phyloP scores from a whole-genome alignment of 108 stramenopile genomes.

The Cyclotella choctawhatcheeana region DNA sequence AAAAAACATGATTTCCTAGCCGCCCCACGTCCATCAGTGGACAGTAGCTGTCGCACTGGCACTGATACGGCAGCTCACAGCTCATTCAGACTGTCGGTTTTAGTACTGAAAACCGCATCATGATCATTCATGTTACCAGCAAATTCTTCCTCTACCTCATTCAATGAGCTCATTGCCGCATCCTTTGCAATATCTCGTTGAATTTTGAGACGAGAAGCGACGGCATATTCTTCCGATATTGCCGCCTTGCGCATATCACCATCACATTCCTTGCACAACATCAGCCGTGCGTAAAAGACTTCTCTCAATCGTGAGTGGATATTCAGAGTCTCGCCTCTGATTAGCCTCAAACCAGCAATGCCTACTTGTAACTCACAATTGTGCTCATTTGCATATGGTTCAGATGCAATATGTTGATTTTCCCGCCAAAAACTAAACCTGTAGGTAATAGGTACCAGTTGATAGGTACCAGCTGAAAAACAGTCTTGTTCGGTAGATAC shows the following conservation, averaged over 20 bases:
- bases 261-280: slow-evolving; percentile 45
- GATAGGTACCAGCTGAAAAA: too few species aligned
- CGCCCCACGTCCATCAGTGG: too few species aligned
- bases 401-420: background rate
- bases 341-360: background rate
- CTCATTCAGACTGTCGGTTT: too few species aligned
- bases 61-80: too few species aligned
- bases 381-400: background rate
- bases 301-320: slow-evolving; percentile 42
- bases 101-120: too few species aligned
- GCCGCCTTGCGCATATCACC: slow-evolving; percentile 48
- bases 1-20: too few species aligned
- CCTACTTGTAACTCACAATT: background rate
- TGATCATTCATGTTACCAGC: slow-evolving; percentile 16
- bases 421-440: too few species aligned
- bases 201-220: slow-evolving; percentile 52
- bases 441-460: too few species aligned
- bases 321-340: background rate
- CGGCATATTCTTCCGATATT: slow-evolving; percentile 41
- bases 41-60: too few species aligned
- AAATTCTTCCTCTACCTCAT: slow-evolving; percentile 40
- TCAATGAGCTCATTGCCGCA: slow-evolving; percentile 27
- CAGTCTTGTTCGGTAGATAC: too few species aligned
- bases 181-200: slow-evolving; percentile 39
- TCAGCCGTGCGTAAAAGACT: slow-evolving; percentile 45